Conservation (phyloP, 805 yeast genomes). For the Candida dajiaensis region DNA sequence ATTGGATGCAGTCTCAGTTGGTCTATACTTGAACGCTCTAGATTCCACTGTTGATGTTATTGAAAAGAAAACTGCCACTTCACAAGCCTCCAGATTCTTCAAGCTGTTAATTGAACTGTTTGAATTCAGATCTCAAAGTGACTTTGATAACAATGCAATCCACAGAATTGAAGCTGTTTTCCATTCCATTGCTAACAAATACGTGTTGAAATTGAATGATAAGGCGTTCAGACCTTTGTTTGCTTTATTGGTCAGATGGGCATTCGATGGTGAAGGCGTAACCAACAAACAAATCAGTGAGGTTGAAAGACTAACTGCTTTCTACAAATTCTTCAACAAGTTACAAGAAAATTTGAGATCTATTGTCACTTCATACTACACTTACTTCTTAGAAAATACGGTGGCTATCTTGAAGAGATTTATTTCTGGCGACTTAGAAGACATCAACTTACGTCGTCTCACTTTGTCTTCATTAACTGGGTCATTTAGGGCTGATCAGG, state of each 20-base stretch:
- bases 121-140: slow-evolving; percentile 56
- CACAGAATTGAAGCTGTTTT: slow-evolving; percentile 76
- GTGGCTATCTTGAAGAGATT: slow-evolving; percentile 48
- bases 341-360: slow-evolving; percentile 80
- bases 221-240: slow-evolving; percentile 90
- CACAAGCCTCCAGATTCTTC: slow-evolving; percentile 62
- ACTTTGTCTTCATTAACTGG: slow-evolving; percentile 67
- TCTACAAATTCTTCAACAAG: slow-evolving; percentile 80
- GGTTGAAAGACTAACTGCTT: slow-evolving; percentile 58
- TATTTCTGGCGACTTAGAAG: slow-evolving; percentile 35
- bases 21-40: slow-evolving; percentile 62
- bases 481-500: slow-evolving; percentile 84
- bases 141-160: slow-evolving; percentile 65
- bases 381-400: slow-evolving; percentile 78
- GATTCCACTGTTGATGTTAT: slow-evolving; percentile 59
- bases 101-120: slow-evolving; percentile 64
- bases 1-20: slow-evolving; percentile 45
- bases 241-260: slow-evolving; percentile 85
- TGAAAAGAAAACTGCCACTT: slow-evolving; percentile 71
- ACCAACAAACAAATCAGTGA: slow-evolving; percentile 38
- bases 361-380: slow-evolving; percentile 81
- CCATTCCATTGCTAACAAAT: slow-evolving; percentile 64
- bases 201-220: slow-evolving; percentile 89
- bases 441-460: slow-evolving; percentile 62
- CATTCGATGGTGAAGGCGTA: slow-evolving; percentile 76